phyloP scores from a whole-genome alignment of 306 rosid genomes.

The Cyclanthera cordifolia region DNA sequence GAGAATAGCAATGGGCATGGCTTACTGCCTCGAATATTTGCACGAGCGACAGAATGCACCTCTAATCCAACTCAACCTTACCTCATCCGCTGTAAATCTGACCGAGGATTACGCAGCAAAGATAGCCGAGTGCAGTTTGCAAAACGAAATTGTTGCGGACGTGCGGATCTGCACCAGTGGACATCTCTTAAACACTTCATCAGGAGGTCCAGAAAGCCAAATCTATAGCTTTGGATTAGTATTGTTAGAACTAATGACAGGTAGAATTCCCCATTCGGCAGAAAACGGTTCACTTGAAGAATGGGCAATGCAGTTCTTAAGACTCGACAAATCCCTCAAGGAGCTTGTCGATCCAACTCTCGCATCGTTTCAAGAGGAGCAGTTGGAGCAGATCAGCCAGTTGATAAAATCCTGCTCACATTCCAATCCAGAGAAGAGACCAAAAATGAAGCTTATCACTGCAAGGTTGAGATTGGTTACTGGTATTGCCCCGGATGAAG shows the following conservation, averaged over 20 bases:
- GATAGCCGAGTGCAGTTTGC: slow-evolving; percentile 51
- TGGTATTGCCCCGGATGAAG: slow-evolving; percentile 62
- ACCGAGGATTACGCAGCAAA: slow-evolving; percentile 85
- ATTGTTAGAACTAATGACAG: slow-evolving; percentile 71
- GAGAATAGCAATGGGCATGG: slow-evolving; percentile 69
- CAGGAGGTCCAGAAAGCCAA: slow-evolving; percentile 37
- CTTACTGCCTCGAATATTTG: slow-evolving; percentile 72
- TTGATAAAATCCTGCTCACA: slow-evolving; percentile 46
- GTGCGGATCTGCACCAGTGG: slow-evolving; percentile 19
- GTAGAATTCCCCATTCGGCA: slow-evolving; percentile 54
- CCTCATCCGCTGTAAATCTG: slow-evolving; percentile 47
- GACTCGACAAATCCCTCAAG: slow-evolving; percentile 31
- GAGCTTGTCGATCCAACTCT: slow-evolving; percentile 69
- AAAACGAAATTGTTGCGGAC: slow-evolving; percentile 32
- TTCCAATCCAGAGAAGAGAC: slow-evolving; percentile 41
- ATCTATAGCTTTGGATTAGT: slow-evolving; percentile 68
- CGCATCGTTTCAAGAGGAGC: slow-evolving; percentile 40
- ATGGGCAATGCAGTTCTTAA: slow-evolving; percentile 58
- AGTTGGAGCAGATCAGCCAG: slow-evolving; percentile 41
- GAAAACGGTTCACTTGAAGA: slow-evolving; percentile 39
- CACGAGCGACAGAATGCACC: slow-evolving; percentile 61
- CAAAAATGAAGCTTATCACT: slow-evolving; percentile 47
- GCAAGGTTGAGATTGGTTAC: slow-evolving; percentile 56
- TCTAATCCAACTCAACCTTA: slow-evolving; percentile 44
- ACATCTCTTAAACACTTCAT: slow-evolving; percentile 23